Evolutionary conservation across 2,329 filamentous ascomycete species (phyloP), one percentile per base, ranked within the genome.

Genomic region (Talaromyces pinophilus): DNA sequence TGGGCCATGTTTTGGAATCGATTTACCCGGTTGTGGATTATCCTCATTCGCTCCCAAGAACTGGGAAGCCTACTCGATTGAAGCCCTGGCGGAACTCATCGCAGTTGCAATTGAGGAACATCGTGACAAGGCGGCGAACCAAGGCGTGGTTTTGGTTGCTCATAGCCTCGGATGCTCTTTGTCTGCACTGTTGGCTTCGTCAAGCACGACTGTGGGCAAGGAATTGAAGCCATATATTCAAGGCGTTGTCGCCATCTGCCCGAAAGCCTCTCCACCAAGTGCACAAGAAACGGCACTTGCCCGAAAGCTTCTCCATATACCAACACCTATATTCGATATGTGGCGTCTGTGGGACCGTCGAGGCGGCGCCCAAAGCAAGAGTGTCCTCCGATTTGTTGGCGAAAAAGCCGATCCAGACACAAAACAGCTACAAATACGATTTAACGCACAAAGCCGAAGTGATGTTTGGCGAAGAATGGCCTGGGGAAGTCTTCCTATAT

Each of bases 91-190:
- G 3, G 90, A 92, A 70, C 82, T 99, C 11, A 82, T 97, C 15
- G 88, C 89, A 65, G 84, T 83, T 1, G 86, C 92, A 38, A 93
- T 98, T 67, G 86, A 92, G 46, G 84, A 88, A 55, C 87, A 94
- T 73, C 87, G 90, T 48, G 88, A 91, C 70, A 85, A 84, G 52
- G 82, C 86, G 42, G 80, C 83, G 19, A 82, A 82, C 0, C 93
- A 97, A 76, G 86, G 88, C 3, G 85, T 97, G 15, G 85, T 97
- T 22, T 78, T 97, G 35, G 87, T 98, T 67, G 92, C 90, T 1
- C 95, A 99, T 74, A 97, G 92, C 75, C 90, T 97, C 87, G 95
- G 95, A 6, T 93, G 91, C 67, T 91, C 91, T 2, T 81, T 97
- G 22, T 87, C 90, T 5, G 89, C 91, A 30, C 81, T 90, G 17